Evolutionary conservation across 108 stramenopile genomes (phyloP).

Genomic region (Craspedostauros australis): DNA sequence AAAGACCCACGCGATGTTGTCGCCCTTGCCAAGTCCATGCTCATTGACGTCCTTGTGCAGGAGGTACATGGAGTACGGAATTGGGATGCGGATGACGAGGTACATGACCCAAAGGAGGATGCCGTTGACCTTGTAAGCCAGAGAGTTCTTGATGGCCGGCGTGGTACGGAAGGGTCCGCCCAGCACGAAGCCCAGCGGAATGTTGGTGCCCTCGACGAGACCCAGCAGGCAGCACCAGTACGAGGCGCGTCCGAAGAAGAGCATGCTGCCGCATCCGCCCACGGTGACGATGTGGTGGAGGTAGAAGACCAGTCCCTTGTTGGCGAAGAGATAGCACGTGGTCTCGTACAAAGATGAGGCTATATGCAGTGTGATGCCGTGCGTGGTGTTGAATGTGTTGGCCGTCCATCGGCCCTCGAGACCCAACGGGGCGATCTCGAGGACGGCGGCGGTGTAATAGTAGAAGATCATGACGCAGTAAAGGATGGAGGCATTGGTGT

Average conservation of each 20-base stretch:
- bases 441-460: too few relatives aligned
- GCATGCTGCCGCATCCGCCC: not conserved
- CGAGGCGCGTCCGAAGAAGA: not conserved
- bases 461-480: too few relatives aligned
- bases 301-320: not conserved
- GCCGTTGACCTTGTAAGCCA: not conserved
- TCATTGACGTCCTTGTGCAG: not conserved
- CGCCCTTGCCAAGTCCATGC: not conserved
- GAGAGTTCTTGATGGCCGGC: not conserved
- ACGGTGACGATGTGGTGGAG: not conserved
- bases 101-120: not conserved
- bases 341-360: not conserved
- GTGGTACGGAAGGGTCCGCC: not conserved
- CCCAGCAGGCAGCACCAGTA: not conserved
- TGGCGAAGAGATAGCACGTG: not conserved
- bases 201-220: not conserved
- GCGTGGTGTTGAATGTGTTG: too few relatives aligned
- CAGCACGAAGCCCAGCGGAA: not conserved
- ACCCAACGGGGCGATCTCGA: too few relatives aligned
- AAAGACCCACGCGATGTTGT: not conserved
- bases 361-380: too few relatives aligned
- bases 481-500: too few relatives aligned
- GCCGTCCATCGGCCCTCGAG: too few relatives aligned
- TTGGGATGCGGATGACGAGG: not conserved
- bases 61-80: not conserved